Evolutionary conservation across 345 rosid species (phyloP), one percentile per base, ranked within the genome.

Genomic region (Eucalyptus guilfoylei): DNA sequence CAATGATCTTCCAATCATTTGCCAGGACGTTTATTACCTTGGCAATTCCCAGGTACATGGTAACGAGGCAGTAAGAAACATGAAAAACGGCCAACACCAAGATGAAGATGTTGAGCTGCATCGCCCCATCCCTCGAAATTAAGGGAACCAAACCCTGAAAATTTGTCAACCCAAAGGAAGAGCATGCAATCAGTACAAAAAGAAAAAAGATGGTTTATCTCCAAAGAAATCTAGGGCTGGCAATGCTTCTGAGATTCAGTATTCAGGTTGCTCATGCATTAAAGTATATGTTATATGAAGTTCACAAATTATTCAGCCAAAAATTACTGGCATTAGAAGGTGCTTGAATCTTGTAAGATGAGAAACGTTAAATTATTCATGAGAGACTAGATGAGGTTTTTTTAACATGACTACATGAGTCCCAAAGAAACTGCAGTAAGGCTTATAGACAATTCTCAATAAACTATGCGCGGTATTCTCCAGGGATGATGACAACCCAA

Each of bases 31-130:
- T 52, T 34, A 16, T 28, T 83, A 91, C 92, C 92, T 88, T 91
- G 28, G 90, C 92, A 44, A 49, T 67, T 37, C 92, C 91, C 44
- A 91, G 89, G 85, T 55, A 89, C 91, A 89, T 91, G n/a, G 91
- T 89, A 21, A 89, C 64, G 23, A 88, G 45, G 64, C 91, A 91
- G 67, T 89, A 89, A 28, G 88, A 47, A 64, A 91, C 86, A 72
- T 91, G 90, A 87, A 89, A 88, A 26, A 89, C 88, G 15, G 92
- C 92, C 49, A 91, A 88, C 64, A 87, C 86, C 21, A 89, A 89
- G 64, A 89, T 88, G 87, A 91, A 88, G 58, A 89, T 62, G 44
- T 88, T 88, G 24, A 91, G 92, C 58, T 91, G 91, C 88, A 88
- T 69, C 11, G 52, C 90, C 49, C 92, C 92, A 17, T 89, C 88